Evolutionary conservation across 1,284 basidiomycete genomes (phyloP).

Genomic region (Caloboletus inedulis): DNA sequence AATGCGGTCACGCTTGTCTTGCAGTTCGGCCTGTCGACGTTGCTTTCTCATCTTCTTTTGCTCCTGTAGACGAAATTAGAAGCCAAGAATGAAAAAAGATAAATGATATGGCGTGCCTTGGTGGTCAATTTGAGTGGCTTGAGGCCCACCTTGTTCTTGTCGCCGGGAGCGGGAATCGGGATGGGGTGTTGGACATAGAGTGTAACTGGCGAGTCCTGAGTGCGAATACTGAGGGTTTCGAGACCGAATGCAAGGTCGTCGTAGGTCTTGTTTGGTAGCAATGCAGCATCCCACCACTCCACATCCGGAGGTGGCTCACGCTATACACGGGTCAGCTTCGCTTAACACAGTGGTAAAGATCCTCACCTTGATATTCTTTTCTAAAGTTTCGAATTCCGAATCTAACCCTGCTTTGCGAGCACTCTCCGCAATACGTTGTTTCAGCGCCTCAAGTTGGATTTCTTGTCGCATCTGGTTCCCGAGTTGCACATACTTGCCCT

Average conservation of each 20-base stretch:
- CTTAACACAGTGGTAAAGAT: neutral
- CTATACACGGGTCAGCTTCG: conserved; percentile 37
- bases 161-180: conserved; percentile 87
- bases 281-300: conserved; percentile 96
- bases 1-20: conserved; percentile 94
- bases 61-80: conserved; percentile 51
- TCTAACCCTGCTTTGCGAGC: conserved; percentile 92
- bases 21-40: conserved; percentile 82
- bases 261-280: conserved; percentile 81
- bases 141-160: conserved; percentile 72
- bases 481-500: conserved; percentile 86
- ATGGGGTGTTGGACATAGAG: conserved; percentile 97
- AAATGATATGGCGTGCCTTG: conserved; percentile 47
- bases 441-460: conserved; percentile 84
- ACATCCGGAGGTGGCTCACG: conserved; percentile 82
- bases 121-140: conserved; percentile 90
- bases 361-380: conserved; percentile 79
- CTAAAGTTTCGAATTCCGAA: conserved; percentile 85
- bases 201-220: conserved; percentile 75
- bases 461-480: conserved; percentile 86
- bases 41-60: conserved; percentile 96
- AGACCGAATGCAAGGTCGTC: conserved; percentile 65
- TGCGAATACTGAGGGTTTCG: conserved; percentile 58
- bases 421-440: conserved; percentile 89
- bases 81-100: neutral